Evolutionary conservation across 352 stramenopile species (phyloP), one percentile per base, ranked within the genome.

Genomic region (Plasmopara halstedii): DNA sequence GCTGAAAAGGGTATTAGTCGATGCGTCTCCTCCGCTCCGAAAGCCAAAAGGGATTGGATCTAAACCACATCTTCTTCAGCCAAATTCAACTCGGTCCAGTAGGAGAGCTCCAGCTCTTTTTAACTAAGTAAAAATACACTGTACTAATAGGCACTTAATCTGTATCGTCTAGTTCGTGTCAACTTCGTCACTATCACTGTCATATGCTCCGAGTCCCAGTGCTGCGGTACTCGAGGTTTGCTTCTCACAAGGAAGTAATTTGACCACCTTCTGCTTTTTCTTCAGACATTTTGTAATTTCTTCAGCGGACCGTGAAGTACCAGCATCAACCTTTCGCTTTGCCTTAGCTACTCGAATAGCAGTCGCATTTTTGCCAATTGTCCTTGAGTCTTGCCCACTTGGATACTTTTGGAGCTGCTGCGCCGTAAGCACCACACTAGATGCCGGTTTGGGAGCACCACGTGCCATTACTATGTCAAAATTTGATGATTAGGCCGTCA

Each of bases 1-100:
- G 7, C 62, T 58, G 10, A 58, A 43, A 7, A 64, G 74, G 2
- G 66, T 94, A 7, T 53, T 88, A 17, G 67, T 94, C 2, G 77
- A 76, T 49, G 80, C 82, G 8, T 94, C 82, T 6, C 82, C 82
- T 15, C 82, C 82, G 35, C 63, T 94, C 4, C 71, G 72, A 7
- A 77, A 68, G 33, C 66, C 62, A 11, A 66, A 45, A 9, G 52
- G 49, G 17, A 57, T 53, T 14, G 44, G 41, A 46, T 39, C 25
- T 44, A 37, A 35, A 6, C 38, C 49, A 39, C 58, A 52, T 44
- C 60, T 62, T 19, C 56, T 59, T 18, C 64, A 60, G 20, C 19
- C 45, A 3, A 69, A 62, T 21, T 46, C 42, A 20, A 32, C 39
- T 26, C 45, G 50, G 7, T 34, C 46, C 45, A 55, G 53, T 19